phyloP scores from a whole-genome alignment of 768 basidiomycete species.

The Lentinula boryana region DNA sequence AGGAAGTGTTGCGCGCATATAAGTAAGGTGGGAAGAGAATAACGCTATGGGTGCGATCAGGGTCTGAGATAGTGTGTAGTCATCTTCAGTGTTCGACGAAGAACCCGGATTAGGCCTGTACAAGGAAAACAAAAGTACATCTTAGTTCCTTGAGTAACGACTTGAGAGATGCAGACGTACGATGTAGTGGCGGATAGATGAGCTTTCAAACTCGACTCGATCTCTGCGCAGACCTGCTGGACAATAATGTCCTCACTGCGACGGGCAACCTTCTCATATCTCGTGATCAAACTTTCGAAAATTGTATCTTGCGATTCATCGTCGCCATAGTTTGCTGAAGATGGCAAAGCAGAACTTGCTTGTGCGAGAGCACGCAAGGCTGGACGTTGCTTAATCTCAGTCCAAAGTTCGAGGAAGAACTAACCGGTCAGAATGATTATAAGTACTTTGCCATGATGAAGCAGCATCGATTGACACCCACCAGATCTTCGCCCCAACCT shows the following conservation, averaged over 20 bases:
- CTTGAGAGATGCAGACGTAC: conserved; percentile 16
- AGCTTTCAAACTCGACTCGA: conserved; percentile 65
- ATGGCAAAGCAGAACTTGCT: conserved; percentile 45
- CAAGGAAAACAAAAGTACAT: neutral
- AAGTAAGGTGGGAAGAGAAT: conserved; percentile 72
- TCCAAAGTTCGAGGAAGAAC: conserved; percentile 93
- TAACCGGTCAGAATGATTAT: conserved; percentile 20
- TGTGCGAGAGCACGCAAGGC: conserved; percentile 51
- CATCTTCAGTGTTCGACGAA: conserved; percentile 18
- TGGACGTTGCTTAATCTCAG: conserved; percentile 62
- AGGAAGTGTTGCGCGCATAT: conserved; percentile 62
- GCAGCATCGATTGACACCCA: conserved; percentile 29
- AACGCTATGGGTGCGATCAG: conserved; percentile 73
- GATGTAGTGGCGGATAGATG: conserved; percentile 56
- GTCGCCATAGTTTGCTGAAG: conserved; percentile 24
- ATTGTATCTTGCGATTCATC: conserved; percentile 56
- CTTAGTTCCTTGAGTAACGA: neutral
- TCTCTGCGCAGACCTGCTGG: conserved; percentile 76
- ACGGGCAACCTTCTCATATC: conserved; percentile 52
- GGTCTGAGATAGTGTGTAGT: conserved; percentile 56
- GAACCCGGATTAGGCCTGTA: conserved; percentile 13
- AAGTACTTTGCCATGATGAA: too few species aligned
- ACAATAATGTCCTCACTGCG: conserved; percentile 89
- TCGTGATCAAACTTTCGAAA: conserved; percentile 69
- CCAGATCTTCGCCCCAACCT: conserved; percentile 86